These are phyloP conservation scores for Phytomonas francai DNA, from an alignment of 208 protist genomes.

Conservation along the genomic window DNA sequence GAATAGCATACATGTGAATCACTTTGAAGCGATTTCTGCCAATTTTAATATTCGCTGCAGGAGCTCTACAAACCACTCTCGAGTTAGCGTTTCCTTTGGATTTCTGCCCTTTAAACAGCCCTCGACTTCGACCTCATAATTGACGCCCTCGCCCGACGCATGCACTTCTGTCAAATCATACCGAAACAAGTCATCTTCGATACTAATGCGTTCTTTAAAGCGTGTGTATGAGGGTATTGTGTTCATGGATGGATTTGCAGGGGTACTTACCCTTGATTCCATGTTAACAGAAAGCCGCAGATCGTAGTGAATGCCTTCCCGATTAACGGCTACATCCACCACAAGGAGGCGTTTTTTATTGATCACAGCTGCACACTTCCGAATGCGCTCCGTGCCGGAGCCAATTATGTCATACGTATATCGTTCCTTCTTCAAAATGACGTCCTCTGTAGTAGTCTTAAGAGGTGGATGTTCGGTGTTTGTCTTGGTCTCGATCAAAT, in stretches of 20 bases:
- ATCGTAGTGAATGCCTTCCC: constrained; percentile 43
- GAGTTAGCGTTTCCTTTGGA: constrained; percentile 25
- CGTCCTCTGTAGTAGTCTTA: constrained; percentile 35
- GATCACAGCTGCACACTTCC: constrained; percentile 20
- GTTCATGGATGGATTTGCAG: constrained; percentile 11
- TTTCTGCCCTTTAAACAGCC: constrained; percentile 21
- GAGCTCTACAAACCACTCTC: constrained; percentile 35
- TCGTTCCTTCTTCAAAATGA: constrained; percentile 26
- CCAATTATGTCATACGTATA: constrained; percentile 39
- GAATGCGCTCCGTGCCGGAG: constrained; percentile 15
- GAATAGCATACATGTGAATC: neutral
- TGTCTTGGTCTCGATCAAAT: constrained; percentile 12
- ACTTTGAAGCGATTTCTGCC: constrained; percentile 7
- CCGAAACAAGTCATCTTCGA: constrained; percentile 28
- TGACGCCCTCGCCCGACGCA: constrained; percentile 5
- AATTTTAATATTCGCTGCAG: constrained; percentile 29
- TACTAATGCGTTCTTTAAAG: constrained; percentile 40
- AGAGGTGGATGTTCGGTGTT: constrained; percentile 1
- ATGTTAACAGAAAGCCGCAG: constrained; percentile 54
- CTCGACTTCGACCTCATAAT: constrained; percentile 75
- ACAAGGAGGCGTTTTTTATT: constrained; percentile 50
- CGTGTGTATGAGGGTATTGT: constrained; percentile 28
- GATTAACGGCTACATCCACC: constrained; percentile 40
- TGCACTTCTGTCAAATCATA: constrained; percentile 63
- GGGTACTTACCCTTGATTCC: constrained; percentile 13